Evolutionary conservation across 2,329 filamentous ascomycete species (phyloP), one percentile per base, ranked within the genome.

Genomic region (Hypoxylon sp.): DNA sequence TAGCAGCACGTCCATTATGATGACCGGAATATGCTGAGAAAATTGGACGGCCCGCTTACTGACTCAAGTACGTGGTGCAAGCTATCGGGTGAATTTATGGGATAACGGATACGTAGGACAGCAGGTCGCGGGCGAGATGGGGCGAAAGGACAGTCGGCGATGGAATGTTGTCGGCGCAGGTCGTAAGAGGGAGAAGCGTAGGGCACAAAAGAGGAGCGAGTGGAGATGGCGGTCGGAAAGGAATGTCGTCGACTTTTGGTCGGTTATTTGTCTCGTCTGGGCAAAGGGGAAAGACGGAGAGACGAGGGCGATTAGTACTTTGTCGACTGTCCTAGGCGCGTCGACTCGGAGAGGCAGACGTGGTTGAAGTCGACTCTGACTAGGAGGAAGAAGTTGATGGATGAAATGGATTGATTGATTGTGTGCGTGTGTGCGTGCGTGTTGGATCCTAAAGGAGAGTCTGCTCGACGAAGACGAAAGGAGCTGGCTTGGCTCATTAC

Each of bases 1-100:
- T 63, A 88, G 74, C 74, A 88, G 72, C 72, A 86, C 79, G 73
- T 87, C 87, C 86, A 88, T 88, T 55, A 46, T 63, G 56, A 31
- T 47, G 33, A 35, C 35, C 31, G 45, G 11, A 17, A 18, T 50
- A 45, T 15, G 11, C 38, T 20, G 35, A 38, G 35, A 43, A 40
- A 3, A 38, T 35, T 42, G 3, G 31, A 18, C 7, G 31, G 18
- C 21, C 38, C 38, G 38, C 38, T 24, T 21, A 24, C 18, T 41
- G 18, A 41, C 38, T n/a, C 18, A 24, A 24, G 38, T 41, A n/a
- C n/a, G n/a, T 41, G 38, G 20, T 41, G 18, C 17, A 15, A 41
- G 38, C 38, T n/a, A 23, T 8, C 7, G 18, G 18, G 38, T 24
- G 18, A 15, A 35, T 35, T 35, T 35, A 35, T 35, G 15, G 7